phyloP scores from a whole-genome alignment of 2,329 filamentous ascomycete genomes.

The Plectosphaerella sp. region DNA sequence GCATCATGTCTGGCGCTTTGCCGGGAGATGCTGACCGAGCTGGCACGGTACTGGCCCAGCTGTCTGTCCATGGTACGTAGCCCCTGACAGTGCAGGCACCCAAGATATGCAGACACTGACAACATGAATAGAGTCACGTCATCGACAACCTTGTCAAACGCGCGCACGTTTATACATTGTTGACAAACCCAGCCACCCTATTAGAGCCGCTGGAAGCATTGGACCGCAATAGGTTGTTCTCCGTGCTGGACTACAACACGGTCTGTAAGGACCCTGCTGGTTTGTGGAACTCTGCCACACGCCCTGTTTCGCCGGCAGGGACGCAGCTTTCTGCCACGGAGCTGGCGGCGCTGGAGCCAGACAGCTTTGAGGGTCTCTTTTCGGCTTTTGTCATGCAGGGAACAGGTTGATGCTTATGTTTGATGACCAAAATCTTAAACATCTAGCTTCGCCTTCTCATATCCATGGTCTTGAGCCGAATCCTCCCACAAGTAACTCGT shows the following conservation, averaged over 20 bases:
- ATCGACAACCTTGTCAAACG: background rate
- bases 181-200: background rate
- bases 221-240: background rate
- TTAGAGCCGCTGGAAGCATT: background rate
- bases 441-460: no score
- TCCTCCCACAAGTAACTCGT: no score
- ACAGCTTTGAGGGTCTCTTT: background rate
- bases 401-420: no score
- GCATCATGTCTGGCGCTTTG: background rate
- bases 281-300: background rate
- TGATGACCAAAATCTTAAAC: no score
- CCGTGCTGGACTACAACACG: background rate
- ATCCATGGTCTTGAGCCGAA: no score
- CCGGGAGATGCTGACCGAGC: background rate
- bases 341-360: background rate
- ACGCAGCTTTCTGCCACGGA: background rate
- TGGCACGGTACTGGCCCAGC: background rate
- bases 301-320: background rate
- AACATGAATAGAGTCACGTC: background rate
- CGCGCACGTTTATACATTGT: background rate
- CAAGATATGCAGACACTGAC: background rate
- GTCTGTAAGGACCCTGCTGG: background rate
- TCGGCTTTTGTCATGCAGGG: no score
- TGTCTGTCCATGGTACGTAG: background rate
- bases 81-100: no score